These are phyloP conservation scores for Penicillium janthinellum DNA, from an alignment of 2,329 filamentous ascomycete genomes.

Conservation along the genomic window DNA sequence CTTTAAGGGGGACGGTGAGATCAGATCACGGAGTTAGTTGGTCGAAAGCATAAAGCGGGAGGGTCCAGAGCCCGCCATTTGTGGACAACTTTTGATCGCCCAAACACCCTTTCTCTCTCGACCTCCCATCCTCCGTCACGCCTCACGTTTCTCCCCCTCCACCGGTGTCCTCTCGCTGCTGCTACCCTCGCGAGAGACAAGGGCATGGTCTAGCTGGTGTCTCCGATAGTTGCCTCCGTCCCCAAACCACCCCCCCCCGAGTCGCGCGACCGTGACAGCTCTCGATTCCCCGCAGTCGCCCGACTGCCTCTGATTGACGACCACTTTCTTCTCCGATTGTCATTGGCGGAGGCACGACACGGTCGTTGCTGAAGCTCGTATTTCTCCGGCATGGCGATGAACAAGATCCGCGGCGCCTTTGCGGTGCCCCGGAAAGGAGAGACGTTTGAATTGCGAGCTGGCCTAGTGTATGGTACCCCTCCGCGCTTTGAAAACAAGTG, in stretches of 20 bases:
- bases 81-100: constrained; percentile 37
- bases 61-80: constrained; percentile 31
- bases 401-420: constrained; percentile 92
- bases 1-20: constrained; percentile 2
- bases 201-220: constrained; percentile 14
- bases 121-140: constrained; percentile 12
- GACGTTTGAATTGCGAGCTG: constrained; percentile 94
- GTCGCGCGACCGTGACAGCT: constrained; percentile 35
- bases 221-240: constrained; percentile 12
- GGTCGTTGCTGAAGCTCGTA: constrained; percentile 39
- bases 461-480: constrained; percentile 64
- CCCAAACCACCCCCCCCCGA: constrained; percentile 7
- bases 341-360: constrained; percentile 38
- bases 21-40: constrained; percentile 4
- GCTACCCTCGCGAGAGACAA: constrained; percentile 10
- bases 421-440: constrained; percentile 93
- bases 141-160: constrained; percentile 12
- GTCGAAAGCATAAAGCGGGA: constrained; percentile 17
- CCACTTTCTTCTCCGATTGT: constrained; percentile 19
- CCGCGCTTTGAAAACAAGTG: constrained; percentile 16
- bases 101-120: constrained; percentile 25
- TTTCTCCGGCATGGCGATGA: constrained; percentile 75
- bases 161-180: constrained; percentile 10
- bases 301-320: constrained; percentile 17
- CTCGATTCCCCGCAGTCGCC: constrained; percentile 37